Conservation (phyloP, 805 yeast species). For the Hanseniaspora clermontiae region DNA sequence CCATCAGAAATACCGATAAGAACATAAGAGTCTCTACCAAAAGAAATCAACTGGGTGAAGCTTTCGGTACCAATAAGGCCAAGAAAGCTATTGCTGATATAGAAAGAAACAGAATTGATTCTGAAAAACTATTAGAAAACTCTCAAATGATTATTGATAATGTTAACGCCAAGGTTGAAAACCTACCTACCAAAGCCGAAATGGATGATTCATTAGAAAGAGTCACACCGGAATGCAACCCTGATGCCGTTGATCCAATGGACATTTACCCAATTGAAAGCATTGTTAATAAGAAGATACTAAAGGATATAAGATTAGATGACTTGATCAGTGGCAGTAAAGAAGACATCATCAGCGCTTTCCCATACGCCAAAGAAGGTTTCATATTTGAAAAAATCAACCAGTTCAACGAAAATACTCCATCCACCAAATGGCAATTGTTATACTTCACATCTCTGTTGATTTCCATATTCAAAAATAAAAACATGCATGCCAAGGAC, state of each 20-base stretch:
- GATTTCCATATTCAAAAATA: conserved; percentile 64
- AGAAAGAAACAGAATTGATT: conserved; percentile 75
- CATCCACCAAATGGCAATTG: conserved; percentile 49
- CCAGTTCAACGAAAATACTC: conserved; percentile 32
- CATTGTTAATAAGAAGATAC: conserved; percentile 58
- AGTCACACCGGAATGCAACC: conserved; percentile 69
- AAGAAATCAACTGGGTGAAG: conserved; percentile 81
- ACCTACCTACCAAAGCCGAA: conserved; percentile 59
- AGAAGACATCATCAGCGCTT: conserved; percentile 39
- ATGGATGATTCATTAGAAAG: conserved; percentile 54
- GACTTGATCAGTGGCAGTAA: conserved; percentile 46
- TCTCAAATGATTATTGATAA: conserved; percentile 74
- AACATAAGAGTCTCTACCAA: conserved; percentile 39
- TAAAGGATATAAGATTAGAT: conserved; percentile 50
- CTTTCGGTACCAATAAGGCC: conserved; percentile 94
- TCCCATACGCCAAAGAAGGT: conserved; percentile 52
- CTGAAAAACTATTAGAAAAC: conserved; percentile 60
- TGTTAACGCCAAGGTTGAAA: conserved; percentile 55
- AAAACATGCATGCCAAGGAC: conserved; percentile 49
- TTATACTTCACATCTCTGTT: conserved; percentile 71
- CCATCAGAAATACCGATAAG: conserved; percentile 41
- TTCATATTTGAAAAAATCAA: conserved; percentile 41
- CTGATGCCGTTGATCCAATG: conserved; percentile 69
- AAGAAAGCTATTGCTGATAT: conserved; percentile 74
- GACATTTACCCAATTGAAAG: conserved; percentile 65